These are phyloP conservation scores for Amaranthus cruentus DNA, from an alignment of 148 eudicot species.

Conservation along the genomic window DNA sequence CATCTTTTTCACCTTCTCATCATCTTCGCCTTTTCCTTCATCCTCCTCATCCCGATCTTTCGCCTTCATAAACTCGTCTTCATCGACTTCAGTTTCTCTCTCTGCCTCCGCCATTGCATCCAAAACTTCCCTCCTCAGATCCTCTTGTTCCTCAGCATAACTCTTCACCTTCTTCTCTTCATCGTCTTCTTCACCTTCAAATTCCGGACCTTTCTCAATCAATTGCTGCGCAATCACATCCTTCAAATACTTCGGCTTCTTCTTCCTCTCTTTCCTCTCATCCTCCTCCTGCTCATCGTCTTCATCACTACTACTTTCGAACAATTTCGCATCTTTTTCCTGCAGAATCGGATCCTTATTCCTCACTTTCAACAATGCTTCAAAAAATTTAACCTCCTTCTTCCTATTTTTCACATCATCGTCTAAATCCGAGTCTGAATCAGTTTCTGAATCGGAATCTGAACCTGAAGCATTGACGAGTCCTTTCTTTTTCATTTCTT, in stretches of 20 bases:
- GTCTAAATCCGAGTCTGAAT: slow-evolving; percentile 22
- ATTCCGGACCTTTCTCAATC: slow-evolving; percentile 69
- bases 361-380: slow-evolving; percentile 52
- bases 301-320: slow-evolving; percentile 34
- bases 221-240: slow-evolving; percentile 71
- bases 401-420: slow-evolving; percentile 20
- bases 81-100: slow-evolving; percentile 31
- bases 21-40: slow-evolving; percentile 35
- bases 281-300: neutral
- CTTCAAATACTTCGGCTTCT: slow-evolving; percentile 65
- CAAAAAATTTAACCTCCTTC: slow-evolving; percentile 41
- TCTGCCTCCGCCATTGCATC: slow-evolving; percentile 38
- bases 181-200: slow-evolving; percentile 35
- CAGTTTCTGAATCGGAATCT: slow-evolving; percentile 44
- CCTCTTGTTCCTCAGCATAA: slow-evolving; percentile 65
- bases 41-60: slow-evolving; percentile 32
- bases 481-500: slow-evolving; percentile 39
- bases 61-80: slow-evolving; percentile 41
- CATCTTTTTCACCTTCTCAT: slow-evolving; percentile 45
- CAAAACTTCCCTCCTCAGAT: slow-evolving; percentile 43
- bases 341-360: slow-evolving; percentile 62
- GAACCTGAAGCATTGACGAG: slow-evolving; percentile 23
- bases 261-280: slow-evolving; percentile 6
- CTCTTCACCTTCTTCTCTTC: slow-evolving; percentile 33
- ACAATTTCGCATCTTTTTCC: slow-evolving; percentile 50